These are phyloP conservation scores for Alternaria panax DNA, from an alignment of 2,329 filamentous ascomycete species.

Conservation along the genomic window DNA sequence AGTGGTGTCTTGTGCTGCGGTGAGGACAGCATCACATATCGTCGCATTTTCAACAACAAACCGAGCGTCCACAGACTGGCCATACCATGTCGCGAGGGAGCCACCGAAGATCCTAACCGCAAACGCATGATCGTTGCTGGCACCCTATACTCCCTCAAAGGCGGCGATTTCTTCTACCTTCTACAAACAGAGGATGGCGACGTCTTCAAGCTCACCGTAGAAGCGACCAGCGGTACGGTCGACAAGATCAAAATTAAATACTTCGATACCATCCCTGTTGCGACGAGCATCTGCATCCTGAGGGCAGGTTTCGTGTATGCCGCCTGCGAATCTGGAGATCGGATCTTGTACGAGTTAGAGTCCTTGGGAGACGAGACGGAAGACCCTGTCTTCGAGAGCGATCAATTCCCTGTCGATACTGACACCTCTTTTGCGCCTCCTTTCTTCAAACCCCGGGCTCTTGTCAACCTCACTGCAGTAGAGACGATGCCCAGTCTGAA, in stretches of 20 bases:
- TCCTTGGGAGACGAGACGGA: conserved; percentile 96
- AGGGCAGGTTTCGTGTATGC: conserved; percentile 96
- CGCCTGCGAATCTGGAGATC: conserved; percentile 90
- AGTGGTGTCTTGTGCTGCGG: conserved; percentile 95
- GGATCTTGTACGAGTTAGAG: conserved; percentile 96
- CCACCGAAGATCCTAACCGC: conserved; percentile 89
- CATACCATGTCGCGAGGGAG: conserved; percentile 84
- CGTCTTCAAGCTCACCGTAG: conserved; percentile 93
- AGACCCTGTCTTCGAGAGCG: conserved; percentile 84
- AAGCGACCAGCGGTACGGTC: conserved; percentile 75
- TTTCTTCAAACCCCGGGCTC: conserved; percentile 81
- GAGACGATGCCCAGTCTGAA: conserved; percentile 90
- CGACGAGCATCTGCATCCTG: conserved; percentile 86
- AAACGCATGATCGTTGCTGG: conserved; percentile 88
- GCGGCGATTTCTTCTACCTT: conserved; percentile 91
- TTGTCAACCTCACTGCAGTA: conserved; percentile 83
- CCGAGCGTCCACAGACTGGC: conserved; percentile 87
- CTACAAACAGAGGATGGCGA: conserved; percentile 98
- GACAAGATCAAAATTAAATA: conserved; percentile 90
- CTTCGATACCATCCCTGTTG: conserved; percentile 93
- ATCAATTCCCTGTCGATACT: conserved; percentile 80
- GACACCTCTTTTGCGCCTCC: conserved; percentile 75
- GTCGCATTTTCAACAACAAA: conserved; percentile 76
- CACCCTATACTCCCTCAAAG: conserved; percentile 97
- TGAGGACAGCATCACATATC: conserved; percentile 93